A percentile compares a stretch with the other conserved stretches of the same genome.
These are phyloP conservation scores for Pneumocystis sp. DNA, from an alignment of 1,139 yeast species.

Conservation along the genomic window DNA sequence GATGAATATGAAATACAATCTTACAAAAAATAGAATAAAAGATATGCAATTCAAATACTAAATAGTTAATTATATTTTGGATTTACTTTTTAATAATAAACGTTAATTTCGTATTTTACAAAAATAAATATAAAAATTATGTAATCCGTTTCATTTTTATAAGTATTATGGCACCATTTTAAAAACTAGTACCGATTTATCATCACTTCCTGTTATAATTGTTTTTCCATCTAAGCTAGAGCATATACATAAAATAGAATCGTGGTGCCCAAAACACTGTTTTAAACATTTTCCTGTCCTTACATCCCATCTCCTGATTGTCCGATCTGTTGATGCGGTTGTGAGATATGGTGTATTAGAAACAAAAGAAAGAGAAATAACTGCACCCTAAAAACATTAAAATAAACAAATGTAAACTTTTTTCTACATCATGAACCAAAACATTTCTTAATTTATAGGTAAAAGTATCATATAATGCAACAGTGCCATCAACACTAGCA, in stretches of 20 bases:
- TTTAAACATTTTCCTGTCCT: conserved; percentile 65
- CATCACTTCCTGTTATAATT: conserved; percentile 92
- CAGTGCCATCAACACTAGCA: conserved; percentile 80
- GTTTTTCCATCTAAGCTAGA: conserved; percentile 48
- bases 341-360: conserved; percentile 40
- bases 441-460: conserved; percentile 76
- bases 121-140: background rate
- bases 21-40: background rate
- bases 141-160: background rate
- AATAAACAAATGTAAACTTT: background rate
- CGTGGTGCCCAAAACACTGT: conserved; percentile 79
- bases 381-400: conserved; percentile 37
- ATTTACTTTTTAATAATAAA: background rate
- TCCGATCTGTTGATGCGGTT: conserved; percentile 74
- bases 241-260: conserved; percentile 81
- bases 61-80: background rate
- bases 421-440: conserved; percentile 35
- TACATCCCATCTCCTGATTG: conserved; percentile 73
- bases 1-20: background rate
- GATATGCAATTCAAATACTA: background rate
- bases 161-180: background rate
- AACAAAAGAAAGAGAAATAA: conserved; percentile 64
- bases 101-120: background rate
- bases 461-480: conserved; percentile 62
- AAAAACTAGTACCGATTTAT: conserved; percentile 67